phyloP scores from a whole-genome alignment of 2,329 filamentous ascomycete genomes.

The Sclerotinia borealis region DNA sequence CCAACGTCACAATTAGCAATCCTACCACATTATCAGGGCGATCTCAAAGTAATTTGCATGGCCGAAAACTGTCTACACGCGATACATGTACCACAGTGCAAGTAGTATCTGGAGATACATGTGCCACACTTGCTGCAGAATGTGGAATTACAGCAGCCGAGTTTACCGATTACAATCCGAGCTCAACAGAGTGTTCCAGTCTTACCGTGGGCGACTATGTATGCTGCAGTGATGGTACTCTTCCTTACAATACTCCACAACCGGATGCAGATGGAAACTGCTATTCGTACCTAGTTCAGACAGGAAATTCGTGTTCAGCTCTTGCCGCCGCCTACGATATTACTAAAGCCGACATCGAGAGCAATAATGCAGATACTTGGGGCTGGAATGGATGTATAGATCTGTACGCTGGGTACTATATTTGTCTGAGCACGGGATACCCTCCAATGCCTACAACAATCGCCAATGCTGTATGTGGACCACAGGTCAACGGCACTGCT shows the following conservation, averaged over 20 bases:
- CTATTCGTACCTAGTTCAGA: constrained; percentile 32
- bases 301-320: too few species aligned
- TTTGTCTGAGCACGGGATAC: constrained; percentile 38
- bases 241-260: constrained; percentile 32
- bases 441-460: constrained; percentile 39
- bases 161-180: constrained; percentile 34
- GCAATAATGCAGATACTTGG: constrained; percentile 40
- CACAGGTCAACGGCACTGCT: too few species aligned
- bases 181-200: constrained; percentile 23
- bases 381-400: constrained; percentile 37
- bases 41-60: too few species aligned
- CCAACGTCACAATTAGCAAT: too few species aligned
- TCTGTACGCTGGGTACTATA: constrained; percentile 29
- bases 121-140: constrained; percentile 33
- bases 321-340: constrained; percentile 33
- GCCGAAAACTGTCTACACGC: too few species aligned
- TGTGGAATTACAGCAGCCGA: constrained; percentile 37
- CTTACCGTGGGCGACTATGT: constrained; percentile 29
- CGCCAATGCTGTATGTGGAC: constrained; percentile 41
- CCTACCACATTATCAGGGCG: too few species aligned
- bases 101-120: constrained; percentile 35
- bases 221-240: constrained; percentile 32
- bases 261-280: constrained; percentile 35
- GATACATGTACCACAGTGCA: constrained; percentile 32
- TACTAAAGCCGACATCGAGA: constrained; percentile 33